phyloP scores from a whole-genome alignment of 352 stramenopile species.

The Phytophthora constricta region DNA sequence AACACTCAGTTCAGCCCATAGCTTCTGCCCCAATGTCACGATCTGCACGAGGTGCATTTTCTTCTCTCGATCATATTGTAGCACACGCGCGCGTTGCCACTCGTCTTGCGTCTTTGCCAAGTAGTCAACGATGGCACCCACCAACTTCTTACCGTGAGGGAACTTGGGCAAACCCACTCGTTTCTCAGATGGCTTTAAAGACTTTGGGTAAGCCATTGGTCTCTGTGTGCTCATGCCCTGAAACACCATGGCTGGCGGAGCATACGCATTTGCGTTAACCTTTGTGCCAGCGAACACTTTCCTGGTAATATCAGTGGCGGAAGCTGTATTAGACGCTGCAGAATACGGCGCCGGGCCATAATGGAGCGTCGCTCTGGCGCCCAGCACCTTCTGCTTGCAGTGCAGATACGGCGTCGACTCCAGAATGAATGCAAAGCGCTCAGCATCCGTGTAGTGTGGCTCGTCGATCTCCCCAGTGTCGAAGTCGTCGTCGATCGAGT shows the following conservation, averaged over 20 bases:
- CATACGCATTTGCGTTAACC: constrained; percentile 49
- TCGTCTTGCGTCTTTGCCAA: constrained; percentile 67
- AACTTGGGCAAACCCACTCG: constrained; percentile 62
- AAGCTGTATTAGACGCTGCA: constrained; percentile 6
- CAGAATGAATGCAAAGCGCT: constrained; percentile 79
- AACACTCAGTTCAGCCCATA: constrained; percentile 61
- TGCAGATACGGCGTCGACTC: constrained; percentile 73
- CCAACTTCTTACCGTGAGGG: constrained; percentile 44
- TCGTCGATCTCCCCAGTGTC: constrained; percentile 34
- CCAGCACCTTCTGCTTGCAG: constrained; percentile 53
- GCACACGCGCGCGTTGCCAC: constrained; percentile 73
- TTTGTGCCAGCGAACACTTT: constrained; percentile 40
- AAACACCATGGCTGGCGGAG: constrained; percentile 48
- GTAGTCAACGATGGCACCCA: constrained; percentile 83
- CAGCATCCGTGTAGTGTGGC: constrained; percentile 39
- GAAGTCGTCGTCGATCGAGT: constrained; percentile 60
- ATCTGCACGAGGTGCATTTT: constrained; percentile 78
- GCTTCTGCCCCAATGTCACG: constrained; percentile 57
- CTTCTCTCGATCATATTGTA: constrained; percentile 70
- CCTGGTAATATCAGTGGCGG: constrained; percentile 24
- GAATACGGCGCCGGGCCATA: constrained; percentile 29
- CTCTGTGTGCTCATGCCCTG: constrained; percentile 51
- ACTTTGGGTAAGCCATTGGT: constrained; percentile 52
- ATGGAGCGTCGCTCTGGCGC: constrained; percentile 47
- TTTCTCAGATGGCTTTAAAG: constrained; percentile 19